phyloP scores from a whole-genome alignment of 495 filamentous ascomycete species.

The Neurospora tetrasperma region DNA sequence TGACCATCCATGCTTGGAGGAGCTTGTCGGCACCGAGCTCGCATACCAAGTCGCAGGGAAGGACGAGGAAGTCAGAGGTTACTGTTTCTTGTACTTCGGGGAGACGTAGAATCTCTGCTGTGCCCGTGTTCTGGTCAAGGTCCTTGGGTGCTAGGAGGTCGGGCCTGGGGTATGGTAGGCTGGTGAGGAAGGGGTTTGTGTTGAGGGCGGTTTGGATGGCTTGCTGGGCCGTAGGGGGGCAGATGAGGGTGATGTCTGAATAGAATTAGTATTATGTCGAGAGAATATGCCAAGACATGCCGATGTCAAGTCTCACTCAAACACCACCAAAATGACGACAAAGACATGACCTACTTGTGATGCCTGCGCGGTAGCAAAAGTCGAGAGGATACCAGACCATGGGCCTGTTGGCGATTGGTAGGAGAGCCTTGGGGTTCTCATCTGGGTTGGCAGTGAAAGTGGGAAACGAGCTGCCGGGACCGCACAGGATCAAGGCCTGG shows the following conservation, averaged over 20 bases:
- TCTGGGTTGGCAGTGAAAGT: slow-evolving; percentile 87
- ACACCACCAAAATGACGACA: not conserved
- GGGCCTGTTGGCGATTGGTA: slow-evolving; percentile 87
- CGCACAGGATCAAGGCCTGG: slow-evolving; percentile 88
- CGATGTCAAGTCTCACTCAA: slow-evolving; percentile 7
- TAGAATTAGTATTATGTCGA: not conserved
- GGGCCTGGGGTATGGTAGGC: slow-evolving; percentile 61
- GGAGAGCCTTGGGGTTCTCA: slow-evolving; percentile 80
- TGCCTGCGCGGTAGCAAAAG: slow-evolving; percentile 77
- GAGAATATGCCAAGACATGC: not conserved
- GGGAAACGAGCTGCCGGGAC: slow-evolving; percentile 78
- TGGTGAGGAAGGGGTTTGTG: slow-evolving; percentile 79
- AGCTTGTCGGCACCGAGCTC: slow-evolving; percentile 75
- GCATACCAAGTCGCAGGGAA: slow-evolving; percentile 91
- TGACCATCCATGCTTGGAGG: slow-evolving; percentile 86
- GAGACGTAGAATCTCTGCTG: slow-evolving; percentile 78
- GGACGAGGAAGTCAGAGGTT: slow-evolving; percentile 73
- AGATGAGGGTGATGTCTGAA: slow-evolving; percentile 72
- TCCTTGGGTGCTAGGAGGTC: slow-evolving; percentile 63
- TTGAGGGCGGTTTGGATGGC: slow-evolving; percentile 69
- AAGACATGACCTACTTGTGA: slow-evolving; percentile 49
- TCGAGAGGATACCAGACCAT: slow-evolving; percentile 95
- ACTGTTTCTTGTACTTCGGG: slow-evolving; percentile 61
- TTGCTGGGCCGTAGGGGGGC: slow-evolving; percentile 59
- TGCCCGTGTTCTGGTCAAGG: slow-evolving; percentile 69